These are phyloP conservation scores for Effrenium voratum DNA, from an alignment of 73 alveolate genomes.

Conservation along the genomic window DNA sequence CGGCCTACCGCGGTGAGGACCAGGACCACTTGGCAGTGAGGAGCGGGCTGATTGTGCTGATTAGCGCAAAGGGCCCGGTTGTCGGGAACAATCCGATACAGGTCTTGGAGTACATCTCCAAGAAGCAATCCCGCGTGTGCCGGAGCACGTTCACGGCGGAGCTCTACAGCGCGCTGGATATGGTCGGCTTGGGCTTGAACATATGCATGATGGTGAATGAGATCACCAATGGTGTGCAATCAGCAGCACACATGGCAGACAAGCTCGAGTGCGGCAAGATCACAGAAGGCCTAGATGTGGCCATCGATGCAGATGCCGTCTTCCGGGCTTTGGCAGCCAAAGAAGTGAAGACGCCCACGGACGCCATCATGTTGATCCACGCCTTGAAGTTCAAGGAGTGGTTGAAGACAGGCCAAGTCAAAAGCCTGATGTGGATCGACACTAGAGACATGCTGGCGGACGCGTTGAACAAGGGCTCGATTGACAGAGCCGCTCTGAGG, in stretches of 20 bases:
- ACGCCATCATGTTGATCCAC: background rate
- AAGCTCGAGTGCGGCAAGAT: background rate
- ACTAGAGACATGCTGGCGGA: slow-evolving; percentile 20
- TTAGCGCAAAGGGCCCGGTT: background rate
- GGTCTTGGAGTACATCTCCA: background rate
- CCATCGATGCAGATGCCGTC: slow-evolving; percentile 32
- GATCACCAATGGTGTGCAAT: background rate
- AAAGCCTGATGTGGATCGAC: background rate
- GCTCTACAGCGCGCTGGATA: slow-evolving; percentile 1
- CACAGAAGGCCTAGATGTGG: background rate
- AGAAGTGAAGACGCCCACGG: background rate
- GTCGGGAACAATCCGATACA: background rate
- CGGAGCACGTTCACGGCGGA: slow-evolving; percentile 29
- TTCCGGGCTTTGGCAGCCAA: background rate
- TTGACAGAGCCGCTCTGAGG: background rate
- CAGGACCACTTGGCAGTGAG: slow-evolving; percentile 6
- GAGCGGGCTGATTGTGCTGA: background rate
- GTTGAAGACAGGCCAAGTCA: background rate
- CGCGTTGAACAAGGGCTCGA: background rate
- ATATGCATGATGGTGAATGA: background rate
- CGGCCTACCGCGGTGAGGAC: slow-evolving; percentile 25
- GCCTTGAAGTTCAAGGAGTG: background rate
- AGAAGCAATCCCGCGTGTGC: slow-evolving; percentile 33
- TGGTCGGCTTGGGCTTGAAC: background rate
- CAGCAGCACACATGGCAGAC: background rate